Percentiles rank a stretch among this genome's conserved stretches.
phyloP scores from a whole-genome alignment of 352 stramenopile genomes.

The Globisporangium ultimum region DNA sequence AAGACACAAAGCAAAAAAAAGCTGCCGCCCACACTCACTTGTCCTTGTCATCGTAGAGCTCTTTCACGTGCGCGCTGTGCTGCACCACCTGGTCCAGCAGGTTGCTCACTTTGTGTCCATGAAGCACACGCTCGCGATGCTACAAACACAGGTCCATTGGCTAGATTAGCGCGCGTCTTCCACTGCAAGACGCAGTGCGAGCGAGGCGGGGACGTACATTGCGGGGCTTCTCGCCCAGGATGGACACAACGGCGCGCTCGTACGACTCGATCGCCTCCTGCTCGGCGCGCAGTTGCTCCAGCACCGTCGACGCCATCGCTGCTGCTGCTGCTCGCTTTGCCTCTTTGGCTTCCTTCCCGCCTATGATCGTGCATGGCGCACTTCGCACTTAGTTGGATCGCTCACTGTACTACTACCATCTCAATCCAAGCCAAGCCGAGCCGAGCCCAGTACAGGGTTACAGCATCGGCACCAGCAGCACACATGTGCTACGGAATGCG shows the following conservation, averaged over 20 bases:
- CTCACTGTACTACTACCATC: too few species aligned
- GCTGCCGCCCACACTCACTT: conserved; percentile 28
- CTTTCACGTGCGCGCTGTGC: conserved; percentile 65
- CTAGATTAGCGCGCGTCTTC: neutral
- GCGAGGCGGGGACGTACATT: conserved; percentile 46
- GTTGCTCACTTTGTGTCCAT: conserved; percentile 83
- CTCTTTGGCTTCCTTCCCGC: conserved; percentile 2
- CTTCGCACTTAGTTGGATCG: neutral
- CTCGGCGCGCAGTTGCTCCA: conserved; percentile 79
- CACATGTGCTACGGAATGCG: too few species aligned
- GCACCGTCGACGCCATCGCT: conserved; percentile 81
- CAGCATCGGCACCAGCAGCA: too few species aligned
- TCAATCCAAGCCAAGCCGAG: too few species aligned
- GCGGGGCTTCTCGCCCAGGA: conserved; percentile 73
- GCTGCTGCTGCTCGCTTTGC: conserved; percentile 2
- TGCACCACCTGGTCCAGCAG: conserved; percentile 68
- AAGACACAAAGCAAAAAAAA: neutral
- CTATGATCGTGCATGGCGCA: neutral
- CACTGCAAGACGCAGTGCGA: neutral
- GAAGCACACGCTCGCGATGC: conserved; percentile 74
- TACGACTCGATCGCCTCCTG: conserved; percentile 81
- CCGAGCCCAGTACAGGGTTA: too few species aligned
- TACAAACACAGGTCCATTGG: conserved; percentile 17
- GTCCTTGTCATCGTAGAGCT: conserved; percentile 85
- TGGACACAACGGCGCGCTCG: conserved; percentile 68